Evolutionary conservation across 2,329 filamentous ascomycete species (phyloP).

Genomic region (Dactylella cylindrospora): DNA sequence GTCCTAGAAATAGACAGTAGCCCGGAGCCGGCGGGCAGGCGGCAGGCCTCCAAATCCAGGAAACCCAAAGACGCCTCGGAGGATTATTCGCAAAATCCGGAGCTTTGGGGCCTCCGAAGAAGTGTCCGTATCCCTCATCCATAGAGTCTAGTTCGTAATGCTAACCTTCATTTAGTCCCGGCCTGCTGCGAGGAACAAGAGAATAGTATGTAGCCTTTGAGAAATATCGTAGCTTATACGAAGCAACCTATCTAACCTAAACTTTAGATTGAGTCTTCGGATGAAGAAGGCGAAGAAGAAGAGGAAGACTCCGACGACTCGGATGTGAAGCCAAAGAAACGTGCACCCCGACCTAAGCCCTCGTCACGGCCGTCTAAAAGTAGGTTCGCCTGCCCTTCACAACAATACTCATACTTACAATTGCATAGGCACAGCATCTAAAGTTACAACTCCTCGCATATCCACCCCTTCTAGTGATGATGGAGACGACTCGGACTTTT

Average conservation of each 20-base stretch:
- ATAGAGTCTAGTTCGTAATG: neutral
- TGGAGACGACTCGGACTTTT: conserved; percentile 74
- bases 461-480: conserved; percentile 64
- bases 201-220: conserved; percentile 44
- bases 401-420: conserved; percentile 16
- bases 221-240: conserved; percentile 12
- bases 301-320: conserved; percentile 27
- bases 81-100: conserved; percentile 65
- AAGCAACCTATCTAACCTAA: conserved; percentile 35
- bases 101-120: conserved; percentile 88
- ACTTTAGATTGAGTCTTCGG: conserved; percentile 44
- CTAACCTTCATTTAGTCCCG: conserved; percentile 54
- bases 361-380: conserved; percentile 19
- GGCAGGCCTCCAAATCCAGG: conserved; percentile 24
- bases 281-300: conserved; percentile 40
- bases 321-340: conserved; percentile 32
- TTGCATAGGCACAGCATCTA: conserved; percentile 37
- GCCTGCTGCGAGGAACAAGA: conserved; percentile 55
- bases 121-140: conserved; percentile 65
- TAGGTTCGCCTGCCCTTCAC: conserved; percentile 7
- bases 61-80: conserved; percentile 34
- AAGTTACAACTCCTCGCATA: conserved; percentile 36
- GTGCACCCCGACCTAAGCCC: conserved; percentile 8
- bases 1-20: conserved; percentile 64
- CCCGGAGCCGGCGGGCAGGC: conserved; percentile 32